Base-by-base conservation (phyloP, 768 basidiomycete species). In the Asterophora lycoperdoides region DNA sequence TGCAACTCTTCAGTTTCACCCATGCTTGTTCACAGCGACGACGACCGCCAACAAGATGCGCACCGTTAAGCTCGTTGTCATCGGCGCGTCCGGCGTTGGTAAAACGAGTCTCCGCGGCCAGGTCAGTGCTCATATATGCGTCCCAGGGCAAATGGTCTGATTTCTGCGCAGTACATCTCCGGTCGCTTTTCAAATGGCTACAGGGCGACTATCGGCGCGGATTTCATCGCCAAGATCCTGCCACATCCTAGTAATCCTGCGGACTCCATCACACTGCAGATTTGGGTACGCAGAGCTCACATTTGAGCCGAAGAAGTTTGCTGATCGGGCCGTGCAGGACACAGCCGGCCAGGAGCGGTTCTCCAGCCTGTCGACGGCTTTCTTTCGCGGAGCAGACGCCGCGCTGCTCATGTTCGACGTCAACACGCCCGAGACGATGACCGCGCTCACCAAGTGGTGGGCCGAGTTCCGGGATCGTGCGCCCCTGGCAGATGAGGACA, bases 341-440 rank as follows among this genome's bases (percentile, higher is more conserved):
- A 91, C 88, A 0, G 87, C 89, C 1, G 90, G 91, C 2, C 91
- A 93, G 63, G 90, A 93, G 59, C 80, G 91, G 4, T 93, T 93
- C 69, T 89, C 89, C 1, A 83, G 78, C 34, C 75, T 93, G 14
- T 89, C 89, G 0, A 72, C 78, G 0, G 89, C 91, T 0, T 93
- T 93, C 67, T 93, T 90, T 57, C 79, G 91, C 5, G 87, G 87
- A 1, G 87, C 89, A 2, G 89, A 92, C 58, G 91, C 89, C 1
- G 88, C 78, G 1, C 52, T 93, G 13, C 76, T 93, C 55, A 79
- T 91, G 71, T 93, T 86, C 63, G 88, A 92, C 59, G 84, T 87
- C 26, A 88, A 84, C 55, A 62, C 76, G 3, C 80, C 81, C 0
- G 72, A 80, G 37, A 80, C 84, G 8, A 73, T 91, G 52, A 51